These are phyloP conservation scores for Sarcomyxa edulis DNA, from an alignment of 768 basidiomycete genomes.

Conservation along the genomic window DNA sequence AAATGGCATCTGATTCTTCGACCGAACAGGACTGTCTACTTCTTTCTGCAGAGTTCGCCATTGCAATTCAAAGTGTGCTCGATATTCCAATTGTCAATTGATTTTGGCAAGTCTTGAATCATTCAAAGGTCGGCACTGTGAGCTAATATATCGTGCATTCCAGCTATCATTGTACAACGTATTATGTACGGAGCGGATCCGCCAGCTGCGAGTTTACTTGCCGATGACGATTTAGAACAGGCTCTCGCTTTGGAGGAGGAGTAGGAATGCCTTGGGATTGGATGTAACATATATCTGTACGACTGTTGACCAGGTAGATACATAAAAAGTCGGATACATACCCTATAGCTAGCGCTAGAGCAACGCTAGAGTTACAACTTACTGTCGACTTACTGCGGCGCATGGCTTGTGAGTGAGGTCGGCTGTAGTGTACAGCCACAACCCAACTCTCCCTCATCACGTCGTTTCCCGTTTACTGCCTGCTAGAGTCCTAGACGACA, in stretches of 20 bases:
- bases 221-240: constrained; percentile 72
- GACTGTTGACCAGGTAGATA: not conserved
- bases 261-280: constrained; percentile 19
- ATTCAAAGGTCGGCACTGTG: not conserved
- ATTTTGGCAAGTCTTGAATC: constrained; percentile 62
- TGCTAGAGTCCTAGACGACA: not conserved
- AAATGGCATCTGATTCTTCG: not conserved
- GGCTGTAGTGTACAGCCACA: too few relatives aligned
- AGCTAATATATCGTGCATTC: constrained; percentile 11
- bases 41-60: constrained; percentile 68
- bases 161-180: constrained; percentile 71
- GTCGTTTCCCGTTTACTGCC: constrained; percentile 7
- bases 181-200: constrained; percentile 67
- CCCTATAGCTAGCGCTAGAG: too few relatives aligned
- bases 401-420: too few relatives aligned
- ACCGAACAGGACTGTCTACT: constrained; percentile 62
- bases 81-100: constrained; percentile 77
- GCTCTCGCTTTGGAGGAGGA: constrained; percentile 65
- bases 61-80: constrained; percentile 82
- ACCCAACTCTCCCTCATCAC: not conserved
- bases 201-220: constrained; percentile 44
- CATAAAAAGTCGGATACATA: too few relatives aligned
- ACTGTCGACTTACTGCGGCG: too few relatives aligned
- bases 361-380: too few relatives aligned
- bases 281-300: not conserved